phyloP scores from a whole-genome alignment of 1,139 yeast species.

The Kodamaea plutei region DNA sequence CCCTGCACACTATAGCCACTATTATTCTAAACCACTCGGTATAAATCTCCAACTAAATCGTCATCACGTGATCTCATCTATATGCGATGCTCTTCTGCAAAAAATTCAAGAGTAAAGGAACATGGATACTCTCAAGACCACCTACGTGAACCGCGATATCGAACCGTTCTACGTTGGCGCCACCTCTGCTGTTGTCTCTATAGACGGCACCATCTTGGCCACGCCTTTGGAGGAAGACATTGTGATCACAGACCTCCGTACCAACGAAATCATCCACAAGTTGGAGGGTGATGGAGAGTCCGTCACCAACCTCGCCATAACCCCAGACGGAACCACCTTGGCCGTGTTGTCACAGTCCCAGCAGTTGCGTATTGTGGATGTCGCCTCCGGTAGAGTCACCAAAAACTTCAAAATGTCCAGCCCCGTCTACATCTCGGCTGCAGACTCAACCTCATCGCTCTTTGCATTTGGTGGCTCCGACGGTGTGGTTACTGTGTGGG shows the following conservation, averaged over 20 bases:
- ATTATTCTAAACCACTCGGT: too few relatives aligned
- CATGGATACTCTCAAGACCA: conserved; percentile 30
- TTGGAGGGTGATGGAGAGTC: conserved; percentile 85
- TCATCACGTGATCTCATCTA: too few relatives aligned
- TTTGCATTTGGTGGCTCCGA: conserved; percentile 96
- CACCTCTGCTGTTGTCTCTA: conserved; percentile 64
- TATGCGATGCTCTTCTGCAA: too few relatives aligned
- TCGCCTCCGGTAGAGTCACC: conserved; percentile 42
- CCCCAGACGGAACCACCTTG: conserved; percentile 70
- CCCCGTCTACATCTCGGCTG: conserved; percentile 75
- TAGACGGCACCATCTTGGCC: conserved; percentile 68
- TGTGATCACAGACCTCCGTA: conserved; percentile 58
- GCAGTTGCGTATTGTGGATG: conserved; percentile 63
- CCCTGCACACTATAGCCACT: too few relatives aligned
- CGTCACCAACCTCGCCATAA: conserved; percentile 66
- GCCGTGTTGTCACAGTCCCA: conserved; percentile 83
- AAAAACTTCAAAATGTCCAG: conserved; percentile 61
- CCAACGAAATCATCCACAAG: conserved; percentile 55
- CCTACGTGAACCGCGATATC: conserved; percentile 31
- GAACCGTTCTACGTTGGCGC: conserved; percentile 86
- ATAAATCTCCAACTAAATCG: too few relatives aligned
- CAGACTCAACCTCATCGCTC: conserved; percentile 77
- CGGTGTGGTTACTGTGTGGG: conserved; percentile 90
- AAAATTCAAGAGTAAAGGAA: not conserved
- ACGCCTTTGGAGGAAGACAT: conserved; percentile 77